A percentile compares a stretch with the other conserved stretches of the same genome.
These are phyloP conservation scores for Globisporangium paroecandrum DNA, from an alignment of 352 stramenopile species.

Conservation along the genomic window DNA sequence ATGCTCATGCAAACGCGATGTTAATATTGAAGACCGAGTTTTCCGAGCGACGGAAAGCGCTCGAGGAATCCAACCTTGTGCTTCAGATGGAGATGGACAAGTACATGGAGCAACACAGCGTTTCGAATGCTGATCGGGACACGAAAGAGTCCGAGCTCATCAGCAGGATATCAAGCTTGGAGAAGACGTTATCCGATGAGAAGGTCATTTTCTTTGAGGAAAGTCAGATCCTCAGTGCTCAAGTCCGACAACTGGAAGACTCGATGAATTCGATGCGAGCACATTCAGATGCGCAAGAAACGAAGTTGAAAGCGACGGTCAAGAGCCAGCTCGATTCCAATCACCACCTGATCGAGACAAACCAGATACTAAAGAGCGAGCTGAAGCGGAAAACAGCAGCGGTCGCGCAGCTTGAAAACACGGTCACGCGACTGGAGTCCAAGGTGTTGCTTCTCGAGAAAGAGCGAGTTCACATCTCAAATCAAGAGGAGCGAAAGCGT, in stretches of 20 bases:
- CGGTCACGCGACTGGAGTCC: conserved; percentile 40
- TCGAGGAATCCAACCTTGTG: background rate
- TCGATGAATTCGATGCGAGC: conserved; percentile 18
- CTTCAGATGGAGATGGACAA: conserved; percentile 8
- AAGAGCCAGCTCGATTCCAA: conserved; percentile 41
- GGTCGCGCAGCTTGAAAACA: conserved; percentile 28
- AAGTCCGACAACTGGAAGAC: conserved; percentile 18
- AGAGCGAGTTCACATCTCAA: conserved; percentile 36
- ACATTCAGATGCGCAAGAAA: conserved; percentile 30
- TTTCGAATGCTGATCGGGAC: conserved; percentile 33
- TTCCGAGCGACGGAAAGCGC: background rate
- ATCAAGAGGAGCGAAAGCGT: conserved; percentile 33
- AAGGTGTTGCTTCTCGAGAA: conserved; percentile 45
- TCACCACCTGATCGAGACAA: conserved; percentile 32
- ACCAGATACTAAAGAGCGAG: conserved; percentile 37
- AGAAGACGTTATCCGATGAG: background rate
- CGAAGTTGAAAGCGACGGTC: conserved; percentile 32
- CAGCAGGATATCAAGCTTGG: background rate
- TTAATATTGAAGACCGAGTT: background rate
- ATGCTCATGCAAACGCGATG: background rate
- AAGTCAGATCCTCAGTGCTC: background rate
- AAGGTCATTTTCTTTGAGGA: background rate
- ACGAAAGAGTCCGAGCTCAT: conserved; percentile 19
- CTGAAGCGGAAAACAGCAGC: conserved; percentile 23
- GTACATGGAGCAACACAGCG: conserved; percentile 24